phyloP scores from a whole-genome alignment of 495 filamentous ascomycete genomes.

The Aspergillus coremiiformis region DNA sequence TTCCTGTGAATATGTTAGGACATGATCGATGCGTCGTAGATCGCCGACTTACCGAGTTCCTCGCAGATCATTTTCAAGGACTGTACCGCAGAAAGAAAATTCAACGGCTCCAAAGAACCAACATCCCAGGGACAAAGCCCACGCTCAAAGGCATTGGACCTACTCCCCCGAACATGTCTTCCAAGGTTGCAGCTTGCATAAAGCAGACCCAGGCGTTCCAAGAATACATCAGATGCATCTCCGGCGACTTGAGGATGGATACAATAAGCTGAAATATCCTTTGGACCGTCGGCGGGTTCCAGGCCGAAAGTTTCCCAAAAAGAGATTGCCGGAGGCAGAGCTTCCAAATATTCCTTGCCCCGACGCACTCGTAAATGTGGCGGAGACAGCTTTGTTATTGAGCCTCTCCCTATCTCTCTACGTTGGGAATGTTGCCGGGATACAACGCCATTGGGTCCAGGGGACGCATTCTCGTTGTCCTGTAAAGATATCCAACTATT shows the following conservation, averaged over 20 bases:
- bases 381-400: constrained; percentile 35
- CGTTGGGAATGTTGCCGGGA: constrained; percentile 19
- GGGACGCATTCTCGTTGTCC: constrained; percentile 18
- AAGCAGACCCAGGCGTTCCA: constrained; percentile 60
- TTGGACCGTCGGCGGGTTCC: constrained; percentile 66
- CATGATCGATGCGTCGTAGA: constrained; percentile 4
- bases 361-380: constrained; percentile 75
- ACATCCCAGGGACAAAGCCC: constrained; percentile 53
- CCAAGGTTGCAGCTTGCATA: constrained; percentile 82
- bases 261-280: constrained; percentile 73
- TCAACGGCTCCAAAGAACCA: constrained; percentile 17
- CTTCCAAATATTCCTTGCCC: constrained; percentile 62
- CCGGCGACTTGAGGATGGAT: constrained; percentile 59
- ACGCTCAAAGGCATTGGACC: constrained; percentile 43
- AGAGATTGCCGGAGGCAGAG: constrained; percentile 67
- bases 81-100: constrained; percentile 31
- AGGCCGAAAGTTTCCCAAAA: constrained; percentile 94
- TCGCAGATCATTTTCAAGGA: constrained; percentile 34
- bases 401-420: constrained; percentile 22
- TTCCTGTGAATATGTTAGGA: constrained; percentile 27
- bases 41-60: constrained; percentile 32
- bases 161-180: constrained; percentile 51
- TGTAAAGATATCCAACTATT: constrained; percentile 33
- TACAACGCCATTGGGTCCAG: constrained; percentile 6
- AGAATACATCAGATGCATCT: constrained; percentile 57